Base-by-base conservation (phyloP, 208 protist genomes). In the Crithidia bombi region DNA sequence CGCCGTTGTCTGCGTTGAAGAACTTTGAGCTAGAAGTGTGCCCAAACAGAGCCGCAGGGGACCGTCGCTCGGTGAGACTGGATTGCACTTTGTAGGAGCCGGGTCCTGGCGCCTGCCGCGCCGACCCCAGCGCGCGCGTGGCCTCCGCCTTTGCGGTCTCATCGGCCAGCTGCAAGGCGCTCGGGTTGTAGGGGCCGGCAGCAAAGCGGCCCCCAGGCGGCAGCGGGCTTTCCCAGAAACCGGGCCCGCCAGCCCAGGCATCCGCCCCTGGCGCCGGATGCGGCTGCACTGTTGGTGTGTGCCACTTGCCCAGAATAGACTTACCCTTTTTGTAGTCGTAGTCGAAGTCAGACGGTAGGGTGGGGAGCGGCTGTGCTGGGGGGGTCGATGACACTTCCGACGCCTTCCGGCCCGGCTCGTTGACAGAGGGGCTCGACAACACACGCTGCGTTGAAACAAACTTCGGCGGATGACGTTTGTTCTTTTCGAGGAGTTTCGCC, bases 281-380 rank as follows among this genome's bases (percentile, higher is more conserved):
- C n/a, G 25, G 44, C 33, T 41, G 51, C 64, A 26, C 59, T 3
- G 44, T 52, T 4, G 28, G 30, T 33, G 64, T 56, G 61, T 71
- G 63, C 61, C 63, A 76, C 61, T 75, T 75, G 36, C 71, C 69
- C 41, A 78, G 46, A 58, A 95, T 85, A 17, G 81, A 76, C 44
- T 87, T 83, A 32, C 90, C 90, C 65, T 92, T 95, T 47, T 59
- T 75, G 69, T 78, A 90, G 65, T 91, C 66, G 61, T 83, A 85
- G 68, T 91, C 85, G 74, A 95, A 95, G 54, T 95, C 90, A 19
- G 90, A 95, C 5, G 90, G 90, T 5, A 95, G 78, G 15, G 55
- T 50, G 28, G 64, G 36, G 41, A 51, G 50, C n/a, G 39, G 14
- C 49, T 52, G 74, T 35, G 47, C 33, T 11, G 67, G 47, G 15